Evolutionary conservation across 805 yeast genomes (phyloP).

Genomic region (Martiniozyma abietophila): DNA sequence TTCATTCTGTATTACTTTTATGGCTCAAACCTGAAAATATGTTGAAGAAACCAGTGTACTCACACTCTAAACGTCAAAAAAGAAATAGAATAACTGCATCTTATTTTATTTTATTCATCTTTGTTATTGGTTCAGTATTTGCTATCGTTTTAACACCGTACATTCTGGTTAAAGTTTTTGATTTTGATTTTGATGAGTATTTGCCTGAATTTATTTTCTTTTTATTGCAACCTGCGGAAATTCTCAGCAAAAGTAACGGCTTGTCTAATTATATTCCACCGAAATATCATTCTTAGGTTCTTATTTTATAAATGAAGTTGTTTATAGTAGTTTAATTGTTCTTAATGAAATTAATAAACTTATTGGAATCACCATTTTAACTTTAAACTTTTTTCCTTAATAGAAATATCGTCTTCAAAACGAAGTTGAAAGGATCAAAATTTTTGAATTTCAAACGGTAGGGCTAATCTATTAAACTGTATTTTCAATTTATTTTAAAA

Average conservation of each 20-base stretch:
- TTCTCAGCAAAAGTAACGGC: slow-evolving; percentile 27
- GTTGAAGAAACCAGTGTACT: slow-evolving; percentile 94
- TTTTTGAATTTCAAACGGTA: no score
- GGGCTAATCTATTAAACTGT: neutral
- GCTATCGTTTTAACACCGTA: slow-evolving; percentile 32
- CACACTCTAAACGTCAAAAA: slow-evolving; percentile 32
- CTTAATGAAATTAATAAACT: neutral
- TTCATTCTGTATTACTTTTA: slow-evolving; percentile 97
- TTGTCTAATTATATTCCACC: slow-evolving; percentile 24
- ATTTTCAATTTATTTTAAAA: neutral
- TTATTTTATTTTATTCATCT: slow-evolving; percentile 31
- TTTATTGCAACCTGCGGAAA: slow-evolving; percentile 37
- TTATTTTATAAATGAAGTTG: neutral
- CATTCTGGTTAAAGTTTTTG: slow-evolving; percentile 26
- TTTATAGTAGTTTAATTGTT: neutral
- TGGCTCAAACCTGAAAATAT: slow-evolving; percentile 97
- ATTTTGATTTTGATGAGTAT: slow-evolving; percentile 31
- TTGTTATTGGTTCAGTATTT: slow-evolving; percentile 23
- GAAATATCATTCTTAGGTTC: slow-evolving; percentile 5
- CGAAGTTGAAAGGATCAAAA: no score
- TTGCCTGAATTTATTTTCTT: slow-evolving; percentile 30
- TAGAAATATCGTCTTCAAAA: slow-evolving; percentile 3
- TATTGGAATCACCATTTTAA: neutral
- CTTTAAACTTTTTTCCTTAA: slow-evolving; percentile 1
- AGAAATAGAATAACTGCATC: slow-evolving; percentile 26